Conservation (phyloP, 306 rosid genomes). For the Lathyrus tuberosus region DNA sequence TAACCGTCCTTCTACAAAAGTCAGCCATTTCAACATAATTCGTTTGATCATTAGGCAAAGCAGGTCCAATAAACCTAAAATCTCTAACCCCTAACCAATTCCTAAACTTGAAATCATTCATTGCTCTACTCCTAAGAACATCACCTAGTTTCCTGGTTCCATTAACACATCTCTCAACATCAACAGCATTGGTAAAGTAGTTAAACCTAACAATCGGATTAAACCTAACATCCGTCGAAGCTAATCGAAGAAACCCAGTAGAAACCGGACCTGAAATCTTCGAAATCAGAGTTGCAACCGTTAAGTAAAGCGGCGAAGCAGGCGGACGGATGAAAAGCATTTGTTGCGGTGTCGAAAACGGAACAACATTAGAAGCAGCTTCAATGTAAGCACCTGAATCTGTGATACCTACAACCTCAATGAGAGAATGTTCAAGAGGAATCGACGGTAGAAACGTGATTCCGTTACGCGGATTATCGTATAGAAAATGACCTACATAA, state of each 20-base stretch:
- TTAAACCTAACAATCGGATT: slow-evolving; percentile 82
- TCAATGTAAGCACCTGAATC: slow-evolving; percentile 76
- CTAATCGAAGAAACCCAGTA: slow-evolving; percentile 60
- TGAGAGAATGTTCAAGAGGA: slow-evolving; percentile 78
- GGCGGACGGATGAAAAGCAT: slow-evolving; percentile 55
- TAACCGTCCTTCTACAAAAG: slow-evolving; percentile 75
- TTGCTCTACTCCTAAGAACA: slow-evolving; percentile 55
- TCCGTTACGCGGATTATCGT: slow-evolving; percentile 86
- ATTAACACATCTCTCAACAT: slow-evolving; percentile 73
- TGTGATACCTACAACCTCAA: slow-evolving; percentile 86
- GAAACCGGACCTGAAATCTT: slow-evolving; percentile 76
- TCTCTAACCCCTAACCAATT: slow-evolving; percentile 61
- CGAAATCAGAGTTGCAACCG: slow-evolving; percentile 76
- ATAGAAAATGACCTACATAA: slow-evolving; percentile 72
- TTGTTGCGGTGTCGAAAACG: slow-evolving; percentile 56
- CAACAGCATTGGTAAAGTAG: slow-evolving; percentile 65
- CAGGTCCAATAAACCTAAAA: slow-evolving; percentile 78
- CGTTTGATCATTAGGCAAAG: slow-evolving; percentile 54
- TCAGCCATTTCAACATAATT: slow-evolving; percentile 59
- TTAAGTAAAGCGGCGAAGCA: slow-evolving; percentile 59
- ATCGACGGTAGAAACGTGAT: slow-evolving; percentile 71
- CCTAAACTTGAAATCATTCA: slow-evolving; percentile 66
- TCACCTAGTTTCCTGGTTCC: slow-evolving; percentile 70
- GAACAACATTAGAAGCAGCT: slow-evolving; percentile 78
- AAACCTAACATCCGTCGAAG: slow-evolving; percentile 57